Percentiles rank a stretch among this genome's conserved stretches.
These are phyloP conservation scores for Irpex rosettiformis DNA, from an alignment of 1,284 basidiomycete genomes.

Conservation along the genomic window DNA sequence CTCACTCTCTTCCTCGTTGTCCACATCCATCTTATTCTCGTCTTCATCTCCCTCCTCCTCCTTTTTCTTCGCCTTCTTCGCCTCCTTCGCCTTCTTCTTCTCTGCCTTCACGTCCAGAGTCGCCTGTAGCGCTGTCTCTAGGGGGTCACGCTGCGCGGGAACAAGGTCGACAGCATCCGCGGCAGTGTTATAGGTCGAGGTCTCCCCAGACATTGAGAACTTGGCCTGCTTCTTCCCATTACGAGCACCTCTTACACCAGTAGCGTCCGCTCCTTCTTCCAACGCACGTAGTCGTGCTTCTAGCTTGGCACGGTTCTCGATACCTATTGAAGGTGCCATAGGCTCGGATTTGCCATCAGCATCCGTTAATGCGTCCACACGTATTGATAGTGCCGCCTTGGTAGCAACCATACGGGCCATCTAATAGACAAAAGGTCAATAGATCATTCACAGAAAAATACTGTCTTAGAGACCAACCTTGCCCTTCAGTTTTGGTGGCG, in stretches of 20 bases:
- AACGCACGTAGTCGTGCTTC: constrained; percentile 91
- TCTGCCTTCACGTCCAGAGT: constrained; percentile 78
- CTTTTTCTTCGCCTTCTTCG: constrained; percentile 63
- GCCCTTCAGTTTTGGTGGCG: constrained; percentile 97
- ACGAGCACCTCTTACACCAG: constrained; percentile 57
- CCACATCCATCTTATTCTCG: constrained; percentile 42
- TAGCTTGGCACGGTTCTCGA: constrained; percentile 92
- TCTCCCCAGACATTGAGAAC: constrained; percentile 77
- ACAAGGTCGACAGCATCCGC: constrained; percentile 79
- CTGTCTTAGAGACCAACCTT: constrained; percentile 52
- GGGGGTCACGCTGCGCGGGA: constrained; percentile 77
- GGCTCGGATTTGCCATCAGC: constrained; percentile 86
- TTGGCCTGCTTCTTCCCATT: constrained; percentile 67
- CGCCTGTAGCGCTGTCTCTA: constrained; percentile 60
- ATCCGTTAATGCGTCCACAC: constrained; percentile 94
- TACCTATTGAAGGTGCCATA: constrained; percentile 80
- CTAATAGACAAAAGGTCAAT: constrained; percentile 35
- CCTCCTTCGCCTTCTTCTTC: constrained; percentile 76
- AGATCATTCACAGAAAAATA: neutral
- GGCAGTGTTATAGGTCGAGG: constrained; percentile 78
- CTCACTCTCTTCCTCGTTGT: constrained; percentile 49
- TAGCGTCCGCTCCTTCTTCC: constrained; percentile 78
- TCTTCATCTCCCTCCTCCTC: constrained; percentile 41
- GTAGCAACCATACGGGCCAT: constrained; percentile 99
- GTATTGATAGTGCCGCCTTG: constrained; percentile 94